Base-by-base conservation (phyloP, 768 basidiomycete species). In the Neoboletus subvelutipes region DNA sequence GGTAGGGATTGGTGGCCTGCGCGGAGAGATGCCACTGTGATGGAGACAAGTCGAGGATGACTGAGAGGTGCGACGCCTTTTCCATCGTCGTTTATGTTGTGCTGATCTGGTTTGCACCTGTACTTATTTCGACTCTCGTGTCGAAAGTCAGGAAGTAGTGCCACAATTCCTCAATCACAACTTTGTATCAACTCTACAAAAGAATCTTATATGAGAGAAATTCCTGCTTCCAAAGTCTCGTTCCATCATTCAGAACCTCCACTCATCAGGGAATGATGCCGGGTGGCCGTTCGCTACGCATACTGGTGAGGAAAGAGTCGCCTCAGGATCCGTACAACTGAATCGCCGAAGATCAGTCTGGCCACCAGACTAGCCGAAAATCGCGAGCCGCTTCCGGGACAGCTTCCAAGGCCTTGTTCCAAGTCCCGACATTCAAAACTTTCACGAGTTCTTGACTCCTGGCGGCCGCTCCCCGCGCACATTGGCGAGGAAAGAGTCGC, bases 21-120 rank as follows among this genome's bases (percentile, higher is more conserved):
- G 84, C 81, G 28, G 89, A 85, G 52, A 84, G 76, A 64, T 91
- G 83, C 94, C 94, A 96, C 71, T 94, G 90, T 1, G 84, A 76
- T 5, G 92, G 94, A 24, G 89, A 87, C 50, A 96, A 77, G 77
- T 97, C 94, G 57, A 96, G 59, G 55, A 97, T 83, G 58, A 95
- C 83, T 22, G 92, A 88, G 37, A 96, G 79, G 71, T 94, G 90
- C 40, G 78, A 80, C 7, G 79, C 71, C 50, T 70, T 75, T 52
- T 81, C 79, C 80, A 82, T 80, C 54, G 49, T 24, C 13, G 3
- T 22, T 15, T 33, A 34, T 17, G n/a, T n/a, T 46, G n/a, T 10
- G 26, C 33, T 34, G 12, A 31, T 11, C 31, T 47, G n/a, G 22
- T 13, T 26, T 36, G 50, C 13, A 22, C 13, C 17, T 13, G 11